phyloP scores from a whole-genome alignment of 441 rosid genomes.

The Pelargonium fulgidum region DNA sequence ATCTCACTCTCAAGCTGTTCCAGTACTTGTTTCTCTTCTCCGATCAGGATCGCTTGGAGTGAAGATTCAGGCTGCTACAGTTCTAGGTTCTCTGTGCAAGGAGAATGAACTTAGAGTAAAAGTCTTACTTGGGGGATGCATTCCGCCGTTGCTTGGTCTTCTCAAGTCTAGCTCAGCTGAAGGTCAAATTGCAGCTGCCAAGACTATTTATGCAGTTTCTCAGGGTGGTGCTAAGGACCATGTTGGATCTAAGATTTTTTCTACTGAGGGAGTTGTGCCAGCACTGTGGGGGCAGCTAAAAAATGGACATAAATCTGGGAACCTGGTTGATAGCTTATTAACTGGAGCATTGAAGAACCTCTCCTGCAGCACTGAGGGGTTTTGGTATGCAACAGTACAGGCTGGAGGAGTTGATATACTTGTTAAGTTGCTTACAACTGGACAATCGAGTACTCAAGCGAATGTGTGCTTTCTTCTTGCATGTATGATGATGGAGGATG shows the following conservation, averaged over 20 bases:
- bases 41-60: conserved; percentile 94
- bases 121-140: conserved; percentile 99
- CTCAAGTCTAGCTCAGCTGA: conserved; percentile 95
- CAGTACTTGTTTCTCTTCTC: conserved; percentile 99
- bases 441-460: conserved; percentile 79
- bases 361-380: conserved; percentile 89
- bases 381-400: conserved; percentile 82
- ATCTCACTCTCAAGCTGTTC: conserved; percentile 99
- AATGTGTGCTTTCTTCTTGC: conserved; percentile 96
- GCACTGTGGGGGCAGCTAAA: conserved; percentile 84
- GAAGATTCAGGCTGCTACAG: conserved; percentile 96
- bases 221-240: conserved; percentile 95
- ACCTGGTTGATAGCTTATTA: conserved; percentile 75
- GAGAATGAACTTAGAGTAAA: conserved; percentile 98
- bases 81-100: conserved; percentile 94
- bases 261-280: conserved; percentile 99
- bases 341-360: conserved; percentile 95
- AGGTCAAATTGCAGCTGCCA: conserved; percentile 97
- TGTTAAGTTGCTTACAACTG: conserved; percentile 81
- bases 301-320: conserved; percentile 70
- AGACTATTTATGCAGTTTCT: conserved; percentile 93
- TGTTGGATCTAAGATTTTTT: conserved; percentile 97
- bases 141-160: conserved; percentile 99
- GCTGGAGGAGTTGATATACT: conserved; percentile 98
- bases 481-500: conserved; percentile 93